Evolutionary conservation across 345 rosid genomes (phyloP).

Genomic region (Ricinus communis): DNA sequence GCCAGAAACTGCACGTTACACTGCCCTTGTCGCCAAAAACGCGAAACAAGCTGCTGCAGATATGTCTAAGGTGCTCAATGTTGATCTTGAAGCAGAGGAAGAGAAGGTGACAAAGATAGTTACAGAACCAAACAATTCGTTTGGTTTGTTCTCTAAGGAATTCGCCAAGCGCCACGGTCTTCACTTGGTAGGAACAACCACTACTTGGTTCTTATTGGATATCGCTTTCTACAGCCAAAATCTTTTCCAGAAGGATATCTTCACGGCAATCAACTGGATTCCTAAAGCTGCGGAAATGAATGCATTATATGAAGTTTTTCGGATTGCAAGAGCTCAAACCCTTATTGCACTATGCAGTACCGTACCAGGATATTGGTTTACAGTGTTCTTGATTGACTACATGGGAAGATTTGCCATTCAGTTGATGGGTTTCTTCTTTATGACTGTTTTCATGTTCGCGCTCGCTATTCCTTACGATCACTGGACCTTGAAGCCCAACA

Average conservation of each 20-base stretch:
- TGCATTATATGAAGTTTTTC: slow-evolving; percentile 22
- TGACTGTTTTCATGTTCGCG: slow-evolving; percentile 38
- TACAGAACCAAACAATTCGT: slow-evolving; percentile 3
- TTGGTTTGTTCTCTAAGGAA: slow-evolving; percentile 24
- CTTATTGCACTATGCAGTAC: slow-evolving; percentile 31
- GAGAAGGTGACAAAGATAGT: neutral
- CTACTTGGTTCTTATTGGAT: slow-evolving; percentile 30
- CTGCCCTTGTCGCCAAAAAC: slow-evolving; percentile 29
- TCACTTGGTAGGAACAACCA: slow-evolving; percentile 26
- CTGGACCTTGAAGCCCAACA: slow-evolving; percentile 24
- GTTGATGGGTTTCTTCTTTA: slow-evolving; percentile 32
- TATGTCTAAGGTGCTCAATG: slow-evolving; percentile 29
- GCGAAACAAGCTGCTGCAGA: slow-evolving; percentile 28
- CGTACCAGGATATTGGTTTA: slow-evolving; percentile 34
- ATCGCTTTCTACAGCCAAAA: slow-evolving; percentile 36
- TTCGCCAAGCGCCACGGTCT: slow-evolving; percentile 28
- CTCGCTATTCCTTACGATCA: slow-evolving; percentile 32
- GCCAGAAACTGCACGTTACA: slow-evolving; percentile 36
- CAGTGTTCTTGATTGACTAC: slow-evolving; percentile 15
- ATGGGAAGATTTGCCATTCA: slow-evolving; percentile 29
- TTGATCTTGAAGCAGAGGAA: slow-evolving; percentile 10
- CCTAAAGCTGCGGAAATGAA: slow-evolving; percentile 22
- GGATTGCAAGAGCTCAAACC: slow-evolving; percentile 26
- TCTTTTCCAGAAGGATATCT: slow-evolving; percentile 30
- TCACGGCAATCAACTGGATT: slow-evolving; percentile 28